phyloP scores from a whole-genome alignment of 495 filamentous ascomycete species.

The Neurospora sp. region DNA sequence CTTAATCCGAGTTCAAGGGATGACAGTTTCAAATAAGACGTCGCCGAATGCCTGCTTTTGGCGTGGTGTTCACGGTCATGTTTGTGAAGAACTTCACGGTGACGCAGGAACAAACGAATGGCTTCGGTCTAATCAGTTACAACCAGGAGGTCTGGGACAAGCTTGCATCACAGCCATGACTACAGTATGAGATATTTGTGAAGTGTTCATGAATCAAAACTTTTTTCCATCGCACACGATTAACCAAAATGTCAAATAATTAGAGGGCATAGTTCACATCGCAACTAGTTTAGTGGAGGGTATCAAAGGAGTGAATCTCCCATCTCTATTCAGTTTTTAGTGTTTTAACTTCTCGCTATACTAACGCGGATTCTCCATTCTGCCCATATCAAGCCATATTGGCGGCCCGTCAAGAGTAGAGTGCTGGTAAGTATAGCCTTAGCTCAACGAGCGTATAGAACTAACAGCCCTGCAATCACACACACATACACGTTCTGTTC shows the following conservation, averaged over 20 bases:
- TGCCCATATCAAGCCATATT: no score
- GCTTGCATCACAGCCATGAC: not conserved
- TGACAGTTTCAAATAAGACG: not conserved
- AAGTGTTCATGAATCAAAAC: not conserved
- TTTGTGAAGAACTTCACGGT: not conserved
- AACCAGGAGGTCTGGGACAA: no score
- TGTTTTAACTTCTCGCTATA: not conserved
- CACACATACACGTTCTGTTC: no score
- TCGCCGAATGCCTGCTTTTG: not conserved
- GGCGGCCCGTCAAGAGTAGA: no score
- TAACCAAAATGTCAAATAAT: not conserved
- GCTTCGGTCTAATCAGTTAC: no score
- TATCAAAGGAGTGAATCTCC: not conserved
- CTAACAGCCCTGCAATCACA: no score
- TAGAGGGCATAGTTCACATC: not conserved
- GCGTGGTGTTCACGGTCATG: not conserved
- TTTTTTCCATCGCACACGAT: no score
- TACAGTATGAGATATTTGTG: not conserved
- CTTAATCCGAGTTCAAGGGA: not conserved
- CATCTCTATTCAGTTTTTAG: not conserved
- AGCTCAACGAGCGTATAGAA: no score
- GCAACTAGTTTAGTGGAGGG: not conserved
- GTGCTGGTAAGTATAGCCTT: no score
- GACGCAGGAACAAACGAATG: not conserved
- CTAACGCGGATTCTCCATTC: no score